Evolutionary conservation across 2,329 filamentous ascomycete genomes (phyloP), one percentile per base, ranked within the genome.

Genomic region (Chalara sp.): DNA sequence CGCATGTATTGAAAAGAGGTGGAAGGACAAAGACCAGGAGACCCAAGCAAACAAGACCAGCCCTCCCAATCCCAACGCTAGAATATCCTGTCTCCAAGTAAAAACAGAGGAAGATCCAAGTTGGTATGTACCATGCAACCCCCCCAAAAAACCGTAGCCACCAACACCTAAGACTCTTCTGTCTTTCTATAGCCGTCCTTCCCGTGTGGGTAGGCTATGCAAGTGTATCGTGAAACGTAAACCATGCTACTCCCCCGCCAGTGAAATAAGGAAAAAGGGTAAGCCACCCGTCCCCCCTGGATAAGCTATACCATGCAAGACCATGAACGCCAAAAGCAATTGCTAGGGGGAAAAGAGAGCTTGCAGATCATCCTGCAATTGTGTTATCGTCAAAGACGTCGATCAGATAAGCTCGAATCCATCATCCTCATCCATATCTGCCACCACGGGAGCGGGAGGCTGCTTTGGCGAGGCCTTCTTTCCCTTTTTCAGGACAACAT

Each of bases 351-450:
- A 12, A 32, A 37, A 47, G 13, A 12, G 32, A 6, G 13, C 13
- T 8, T n/a, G n/a, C 7, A 39, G 31, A 31, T 37, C n/a, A 37
- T 30, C 31, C 32, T 41, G 31, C 11, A 37, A 30, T n/a, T 21
- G 6, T n/a, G 13, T 6, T 8, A 2, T 30, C n/a, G 31, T 5
- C 30, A 21, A 28, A 30, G n/a, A 37, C 10, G 31, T 13, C 5
- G 35, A 30, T 63, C 58, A 65, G 44, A 66, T 56, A 37, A 66
- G 56, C 53, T 66, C 63, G 44, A 65, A 66, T 6, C 58, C 64
- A 46, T 66, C 63, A 46, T 64, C 63, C 21, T 65, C 63, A 7
- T 52, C 46, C n/a, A 47, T 29, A 32, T 47, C 42, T 41, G 54
- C 49, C 6, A 51, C 40, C 21, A 45, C 49, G 53, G 58, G 59